These are phyloP conservation scores for Thuja plicata DNA, from an alignment of 83 land plant species.

Conservation along the genomic window DNA sequence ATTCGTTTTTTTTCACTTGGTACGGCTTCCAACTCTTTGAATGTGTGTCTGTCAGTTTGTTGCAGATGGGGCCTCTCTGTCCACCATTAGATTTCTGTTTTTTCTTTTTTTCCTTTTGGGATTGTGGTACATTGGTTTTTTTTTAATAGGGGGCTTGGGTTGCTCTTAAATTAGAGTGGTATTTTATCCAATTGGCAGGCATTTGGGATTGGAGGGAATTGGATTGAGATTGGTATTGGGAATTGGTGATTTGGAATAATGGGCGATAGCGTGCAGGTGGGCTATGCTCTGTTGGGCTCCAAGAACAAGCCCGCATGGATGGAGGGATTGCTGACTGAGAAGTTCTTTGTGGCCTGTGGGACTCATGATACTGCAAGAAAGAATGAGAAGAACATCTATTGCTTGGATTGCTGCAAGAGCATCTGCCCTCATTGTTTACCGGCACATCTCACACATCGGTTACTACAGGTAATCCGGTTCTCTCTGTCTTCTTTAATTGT, in stretches of 20 bases:
- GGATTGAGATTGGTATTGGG: neutral
- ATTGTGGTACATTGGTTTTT: neutral
- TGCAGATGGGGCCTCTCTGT: slow-evolving; percentile 15
- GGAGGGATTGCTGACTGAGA: slow-evolving; percentile 66
- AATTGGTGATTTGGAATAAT: slow-evolving; percentile 1
- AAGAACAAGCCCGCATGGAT: slow-evolving; percentile 75
- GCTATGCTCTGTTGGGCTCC: slow-evolving; percentile 1
- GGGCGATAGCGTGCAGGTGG: slow-evolving; percentile 14
- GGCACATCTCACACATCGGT: slow-evolving; percentile 54
- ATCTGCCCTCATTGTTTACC: slow-evolving; percentile 85
- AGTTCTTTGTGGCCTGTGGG: slow-evolving; percentile 69
- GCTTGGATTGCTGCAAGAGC: slow-evolving; percentile 83
- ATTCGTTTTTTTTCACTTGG: neutral
- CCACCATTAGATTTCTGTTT: slow-evolving; percentile 13
- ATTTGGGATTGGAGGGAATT: slow-evolving; percentile 4
- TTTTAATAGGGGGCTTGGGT: neutral
- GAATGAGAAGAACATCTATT: slow-evolving; percentile 85
- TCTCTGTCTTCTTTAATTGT: neutral
- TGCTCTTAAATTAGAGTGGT: neutral
- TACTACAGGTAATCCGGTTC: slow-evolving; percentile 49
- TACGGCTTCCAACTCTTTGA: slow-evolving; percentile 6
- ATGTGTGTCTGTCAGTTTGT: slow-evolving; percentile 17
- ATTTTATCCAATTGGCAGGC: slow-evolving; percentile 1
- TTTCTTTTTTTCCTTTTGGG: neutral
- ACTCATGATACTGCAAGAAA: slow-evolving; percentile 67